Evolutionary conservation across 306 rosid genomes (phyloP), one percentile per base, ranked within the genome.

Genomic region (Trichosanthes cucumerina): DNA sequence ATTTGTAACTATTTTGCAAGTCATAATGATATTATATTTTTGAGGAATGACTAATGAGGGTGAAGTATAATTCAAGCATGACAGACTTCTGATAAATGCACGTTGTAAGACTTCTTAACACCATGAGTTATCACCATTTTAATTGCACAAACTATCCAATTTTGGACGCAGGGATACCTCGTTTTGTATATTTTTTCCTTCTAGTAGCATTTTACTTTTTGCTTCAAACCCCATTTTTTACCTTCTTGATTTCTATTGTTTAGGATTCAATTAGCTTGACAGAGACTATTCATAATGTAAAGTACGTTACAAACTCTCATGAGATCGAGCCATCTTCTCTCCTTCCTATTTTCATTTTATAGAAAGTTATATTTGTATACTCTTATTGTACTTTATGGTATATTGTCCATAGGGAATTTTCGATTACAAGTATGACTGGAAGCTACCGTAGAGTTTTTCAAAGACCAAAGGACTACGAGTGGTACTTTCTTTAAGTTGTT

Each of bases 381-480:
- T 7, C 14, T 46, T 13, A 46, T 72, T 46, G 36, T 26, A 26
- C 59, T 72, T 46, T 15, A 73, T 28, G 60, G 43, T 4, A 26
- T 6, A 46, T 28, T 73, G 26, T 49, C 36, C 77, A 66, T 9
- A 95, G 97, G 93, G 99, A 95, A 85, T 95, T 95, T 85, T 95
- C 99, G 21, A 91, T 95, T 78, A 87, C 97, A 24, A 86, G 81
- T 78, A 75, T 95, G 89, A 95, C 96, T 26, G 99, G 97, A 82
- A 85, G 97, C 81, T 95, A 91, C 78, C 87, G 99, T 85, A 89
- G 86, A 81, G 97, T 91, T 80, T 92, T 92, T 66, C 97, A 92
- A 84, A 92, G 86, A 72, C 97, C 97, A 38, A 56, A 83, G 62
- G 82, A 92, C 86, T 95, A 89, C 31, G 92, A 91, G 80, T 91